Conservation (phyloP, 2,329 filamentous ascomycete species). For the Colletotrichum truncatum region DNA sequence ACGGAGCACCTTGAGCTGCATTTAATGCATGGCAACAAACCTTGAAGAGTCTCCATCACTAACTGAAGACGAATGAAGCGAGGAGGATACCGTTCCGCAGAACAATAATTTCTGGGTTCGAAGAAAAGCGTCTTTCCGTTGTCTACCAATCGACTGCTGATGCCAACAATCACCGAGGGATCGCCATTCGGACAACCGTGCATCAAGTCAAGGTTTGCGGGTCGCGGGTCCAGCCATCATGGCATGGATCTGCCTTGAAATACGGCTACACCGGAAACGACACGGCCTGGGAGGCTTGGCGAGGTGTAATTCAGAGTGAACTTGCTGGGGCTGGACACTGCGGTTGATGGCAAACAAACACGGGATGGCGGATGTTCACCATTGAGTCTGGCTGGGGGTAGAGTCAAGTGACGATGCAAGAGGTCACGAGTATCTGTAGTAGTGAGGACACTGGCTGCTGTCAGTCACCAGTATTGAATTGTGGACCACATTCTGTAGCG, state of each 20-base stretch:
- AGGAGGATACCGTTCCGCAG: background rate
- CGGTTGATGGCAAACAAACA: background rate
- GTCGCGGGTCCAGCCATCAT: slow-evolving; percentile 7
- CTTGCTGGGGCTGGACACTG: background rate
- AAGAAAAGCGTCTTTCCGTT: background rate
- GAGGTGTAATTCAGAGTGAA: background rate
- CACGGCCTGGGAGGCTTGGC: slow-evolving; percentile 7
- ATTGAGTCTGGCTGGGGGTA: slow-evolving; percentile 1
- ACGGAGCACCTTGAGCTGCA: background rate
- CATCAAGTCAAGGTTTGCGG: slow-evolving; percentile 14
- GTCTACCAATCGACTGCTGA: background rate
- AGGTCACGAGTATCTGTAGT: slow-evolving; percentile 12
- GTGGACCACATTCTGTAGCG: slow-evolving; percentile 7
- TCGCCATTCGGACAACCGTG: slow-evolving; percentile 14
- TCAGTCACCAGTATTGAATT: slow-evolving; percentile 4
- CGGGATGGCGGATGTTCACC: background rate
- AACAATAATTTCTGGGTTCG: background rate
- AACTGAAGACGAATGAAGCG: background rate
- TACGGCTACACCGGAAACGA: slow-evolving; percentile 16
- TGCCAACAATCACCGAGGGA: slow-evolving; percentile 1
- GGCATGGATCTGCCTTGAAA: slow-evolving; percentile 13
- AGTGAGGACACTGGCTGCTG: slow-evolving; percentile 13
- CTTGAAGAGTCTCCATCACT: background rate
- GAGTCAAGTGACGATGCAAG: slow-evolving; percentile 17
- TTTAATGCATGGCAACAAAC: background rate